Conservation (phyloP, 257 asterid species). For the Ballota nigra region DNA sequence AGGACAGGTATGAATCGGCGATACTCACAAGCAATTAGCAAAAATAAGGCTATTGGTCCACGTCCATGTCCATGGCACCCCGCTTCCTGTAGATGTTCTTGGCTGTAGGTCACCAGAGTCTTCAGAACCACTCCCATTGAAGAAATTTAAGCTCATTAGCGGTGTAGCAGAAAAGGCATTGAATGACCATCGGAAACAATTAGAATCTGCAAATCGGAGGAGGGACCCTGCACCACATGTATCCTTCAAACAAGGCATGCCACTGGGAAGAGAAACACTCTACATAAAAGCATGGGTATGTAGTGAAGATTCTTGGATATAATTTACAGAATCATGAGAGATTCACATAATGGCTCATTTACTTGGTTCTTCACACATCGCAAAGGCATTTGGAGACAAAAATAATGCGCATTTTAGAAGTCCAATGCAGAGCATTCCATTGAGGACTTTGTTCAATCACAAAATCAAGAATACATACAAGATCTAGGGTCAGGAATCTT, state of each 20-base stretch:
- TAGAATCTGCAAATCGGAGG: slow-evolving; percentile 42
- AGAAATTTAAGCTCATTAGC: slow-evolving; percentile 50
- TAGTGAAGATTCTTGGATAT: not conserved
- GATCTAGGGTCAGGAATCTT: not conserved
- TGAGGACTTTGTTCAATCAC: not conserved
- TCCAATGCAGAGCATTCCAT: not conserved
- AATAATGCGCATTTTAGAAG: not conserved
- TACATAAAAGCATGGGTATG: not conserved
- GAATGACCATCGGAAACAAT: slow-evolving; percentile 43
- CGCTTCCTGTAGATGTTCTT: slow-evolving; percentile 19
- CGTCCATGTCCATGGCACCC: not conserved
- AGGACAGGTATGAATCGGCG: not conserved
- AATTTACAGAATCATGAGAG: not conserved
- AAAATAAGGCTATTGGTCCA: not conserved
- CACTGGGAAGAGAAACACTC: slow-evolving; percentile 43
- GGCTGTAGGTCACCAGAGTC: slow-evolving; percentile 40
- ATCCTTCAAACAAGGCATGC: slow-evolving; percentile 42
- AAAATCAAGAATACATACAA: not conserved
- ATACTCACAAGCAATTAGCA: slow-evolving; percentile 60
- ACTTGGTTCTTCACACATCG: not conserved
- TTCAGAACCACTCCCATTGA: slow-evolving; percentile 41
- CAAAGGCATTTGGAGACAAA: not conserved
- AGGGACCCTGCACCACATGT: slow-evolving; percentile 42
- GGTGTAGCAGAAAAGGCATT: slow-evolving; percentile 38
- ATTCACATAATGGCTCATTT: not conserved